phyloP scores from a whole-genome alignment of 257 asterid genomes.

The Solanum virginianum region DNA sequence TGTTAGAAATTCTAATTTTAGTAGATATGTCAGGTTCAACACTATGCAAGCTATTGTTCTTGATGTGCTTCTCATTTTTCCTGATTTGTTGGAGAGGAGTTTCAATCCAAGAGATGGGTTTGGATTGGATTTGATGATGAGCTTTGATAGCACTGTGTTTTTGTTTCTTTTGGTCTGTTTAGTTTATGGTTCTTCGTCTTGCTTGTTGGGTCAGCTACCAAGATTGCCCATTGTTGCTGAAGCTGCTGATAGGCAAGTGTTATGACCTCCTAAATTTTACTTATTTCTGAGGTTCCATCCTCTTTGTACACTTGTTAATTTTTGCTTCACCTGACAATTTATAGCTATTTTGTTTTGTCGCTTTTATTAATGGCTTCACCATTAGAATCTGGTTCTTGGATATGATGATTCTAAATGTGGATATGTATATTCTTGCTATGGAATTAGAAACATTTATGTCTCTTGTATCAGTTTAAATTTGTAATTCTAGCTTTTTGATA shows the following conservation, averaged over 20 bases:
- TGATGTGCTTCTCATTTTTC: slow-evolving; percentile 84
- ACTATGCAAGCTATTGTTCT: slow-evolving; percentile 99
- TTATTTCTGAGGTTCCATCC: neutral
- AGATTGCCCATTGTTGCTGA: slow-evolving; percentile 94
- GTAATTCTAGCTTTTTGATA: too few species aligned
- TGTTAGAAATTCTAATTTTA: slow-evolving; percentile 80
- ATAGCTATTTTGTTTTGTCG: neutral
- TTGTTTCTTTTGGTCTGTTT: slow-evolving; percentile 62
- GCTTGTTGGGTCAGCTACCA: slow-evolving; percentile 75
- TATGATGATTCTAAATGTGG: neutral
- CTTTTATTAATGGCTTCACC: neutral
- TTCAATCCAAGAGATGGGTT: slow-evolving; percentile 76
- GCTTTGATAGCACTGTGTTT: slow-evolving; percentile 92
- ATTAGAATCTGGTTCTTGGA: neutral
- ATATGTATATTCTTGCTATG: neutral
- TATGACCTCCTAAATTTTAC: slow-evolving; percentile 5
- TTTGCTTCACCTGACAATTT: neutral
- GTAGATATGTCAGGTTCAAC: slow-evolving; percentile 86
- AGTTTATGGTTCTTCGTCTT: slow-evolving; percentile 74
- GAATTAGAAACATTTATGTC: neutral
- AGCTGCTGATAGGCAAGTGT: slow-evolving; percentile 98
- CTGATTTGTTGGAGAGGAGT: slow-evolving; percentile 81
- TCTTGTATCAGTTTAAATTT: neutral
- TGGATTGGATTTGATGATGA: slow-evolving; percentile 82
- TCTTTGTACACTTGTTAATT: neutral